Base-by-base conservation (phyloP, 1,284 basidiomycete species). In the Malassezia psittaci region DNA sequence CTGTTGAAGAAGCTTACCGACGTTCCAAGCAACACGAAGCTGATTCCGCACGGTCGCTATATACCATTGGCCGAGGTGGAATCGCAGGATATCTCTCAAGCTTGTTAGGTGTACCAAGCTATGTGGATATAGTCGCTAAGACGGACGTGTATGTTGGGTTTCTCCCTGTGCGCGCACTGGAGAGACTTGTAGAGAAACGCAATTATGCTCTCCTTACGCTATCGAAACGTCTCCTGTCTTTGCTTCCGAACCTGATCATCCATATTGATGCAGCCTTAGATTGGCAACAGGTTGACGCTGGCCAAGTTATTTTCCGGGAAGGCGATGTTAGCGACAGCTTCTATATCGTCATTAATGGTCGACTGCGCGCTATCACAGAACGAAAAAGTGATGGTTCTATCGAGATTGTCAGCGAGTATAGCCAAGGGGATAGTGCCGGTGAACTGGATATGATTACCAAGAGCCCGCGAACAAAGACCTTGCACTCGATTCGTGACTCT, bases 21-120 rank as follows among this genome's bases (percentile, higher is more conserved):
- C 46, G 46, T 15, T 36, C 34, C 16, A 36, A 32, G 13, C 16
- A 18, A 21, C 33, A 24, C 35, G 49, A 51, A 42, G 18, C 19
- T 33, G 32, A 29, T 42, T 16, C 39, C 7, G 15, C 29, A 35
- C 62, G 61, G 9, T 67, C 68, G 33, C 73, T 98, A 32, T 98
- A 93, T 76, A 93, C 87, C 1, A 87, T 96, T 21, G 94, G 93
- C 8, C 61, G 69, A 67, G 93, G 93, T 53, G 93, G 94, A 0
- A 93, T 99, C 52, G 93, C 93, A 2, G 94, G 94, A 4, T 98
- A 98, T 75, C 80, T 99, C n/a, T 88, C 90, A 13, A 91, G 90
- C 0, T 79, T 98, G 5, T 88, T 88, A 59, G 86, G 85, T 56
- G 88, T 87, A 36, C 85, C 90, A 15, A 93, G 89, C 6, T 98